These are phyloP conservation scores for Hymenoscyphus infarciens DNA, from an alignment of 2,329 filamentous ascomycete genomes.

Conservation along the genomic window DNA sequence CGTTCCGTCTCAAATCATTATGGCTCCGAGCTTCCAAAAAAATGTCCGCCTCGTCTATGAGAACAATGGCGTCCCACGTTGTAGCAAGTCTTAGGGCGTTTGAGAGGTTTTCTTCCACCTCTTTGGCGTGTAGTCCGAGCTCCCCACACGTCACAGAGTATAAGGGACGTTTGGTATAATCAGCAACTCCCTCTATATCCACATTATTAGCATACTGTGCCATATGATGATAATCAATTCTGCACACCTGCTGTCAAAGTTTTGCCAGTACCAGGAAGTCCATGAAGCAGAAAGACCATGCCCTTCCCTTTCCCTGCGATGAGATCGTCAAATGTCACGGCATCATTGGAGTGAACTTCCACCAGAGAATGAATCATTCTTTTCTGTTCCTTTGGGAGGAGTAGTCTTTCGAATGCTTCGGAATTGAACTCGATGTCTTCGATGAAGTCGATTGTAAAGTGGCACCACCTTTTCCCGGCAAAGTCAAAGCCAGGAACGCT, in stretches of 20 bases:
- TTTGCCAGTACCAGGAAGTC: conserved; percentile 13
- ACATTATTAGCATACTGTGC: background rate
- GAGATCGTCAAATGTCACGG: conserved; percentile 10
- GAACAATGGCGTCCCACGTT: conserved; percentile 47
- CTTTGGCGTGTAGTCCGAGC: conserved; percentile 42
- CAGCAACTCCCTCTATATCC: conserved; percentile 14
- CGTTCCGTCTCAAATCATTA: conserved; percentile 34
- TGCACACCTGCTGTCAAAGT: background rate
- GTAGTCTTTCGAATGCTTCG: background rate
- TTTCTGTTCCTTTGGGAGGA: background rate
- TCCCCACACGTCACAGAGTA: conserved; percentile 42
- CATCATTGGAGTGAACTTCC: background rate
- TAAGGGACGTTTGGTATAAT: conserved; percentile 13
- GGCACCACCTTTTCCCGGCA: too few relatives aligned
- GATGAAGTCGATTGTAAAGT: background rate
- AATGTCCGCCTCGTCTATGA: conserved; percentile 51
- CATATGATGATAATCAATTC: background rate
- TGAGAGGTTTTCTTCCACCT: conserved; percentile 44
- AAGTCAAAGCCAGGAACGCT: too few relatives aligned
- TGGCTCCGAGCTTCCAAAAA: conserved; percentile 38
- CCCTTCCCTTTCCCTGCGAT: conserved; percentile 19
- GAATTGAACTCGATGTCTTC: background rate
- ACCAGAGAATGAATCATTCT: background rate
- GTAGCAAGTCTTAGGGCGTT: conserved; percentile 46
- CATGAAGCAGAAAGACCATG: conserved; percentile 20